Percentiles rank a stretch among this genome's conserved stretches.
Evolutionary conservation across 257 asterid genomes (phyloP).

Genomic region (Solanum habrochaites): DNA sequence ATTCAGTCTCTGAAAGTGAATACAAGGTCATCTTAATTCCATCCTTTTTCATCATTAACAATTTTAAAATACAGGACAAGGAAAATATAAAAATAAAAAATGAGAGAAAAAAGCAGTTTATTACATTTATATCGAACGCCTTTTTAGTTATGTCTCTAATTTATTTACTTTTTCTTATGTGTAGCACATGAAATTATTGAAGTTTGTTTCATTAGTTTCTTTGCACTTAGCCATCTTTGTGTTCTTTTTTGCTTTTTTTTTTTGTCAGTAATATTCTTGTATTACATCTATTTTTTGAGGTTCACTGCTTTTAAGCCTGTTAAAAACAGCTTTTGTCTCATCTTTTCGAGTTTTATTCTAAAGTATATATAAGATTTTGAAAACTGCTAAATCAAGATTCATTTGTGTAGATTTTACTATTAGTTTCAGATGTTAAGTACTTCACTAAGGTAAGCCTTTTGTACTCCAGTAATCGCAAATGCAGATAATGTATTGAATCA

Average conservation of each 20-base stretch:
- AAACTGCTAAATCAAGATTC: neutral
- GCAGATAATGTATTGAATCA: neutral
- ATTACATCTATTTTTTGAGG: neutral
- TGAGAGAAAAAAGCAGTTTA: neutral
- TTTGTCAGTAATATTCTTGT: neutral
- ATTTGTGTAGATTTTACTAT: neutral
- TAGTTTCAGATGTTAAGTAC: neutral
- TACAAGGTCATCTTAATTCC: constrained; percentile 3
- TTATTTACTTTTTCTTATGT: neutral
- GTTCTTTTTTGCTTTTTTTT: neutral
- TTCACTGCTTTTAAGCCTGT: neutral
- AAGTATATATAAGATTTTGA: neutral
- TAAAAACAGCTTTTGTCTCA: neutral
- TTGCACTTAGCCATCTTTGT: neutral
- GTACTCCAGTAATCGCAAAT: neutral
- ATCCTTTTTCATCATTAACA: neutral
- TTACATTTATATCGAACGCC: neutral
- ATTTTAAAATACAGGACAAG: neutral
- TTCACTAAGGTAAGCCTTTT: neutral
- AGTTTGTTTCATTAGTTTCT: neutral
- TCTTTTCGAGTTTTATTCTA: neutral
- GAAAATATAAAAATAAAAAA: neutral
- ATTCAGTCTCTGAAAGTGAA: constrained; percentile 1
- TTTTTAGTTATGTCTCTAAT: neutral
- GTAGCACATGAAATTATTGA: neutral